phyloP scores from a whole-genome alignment of 768 basidiomycete genomes.

The Podaxis mareebaensis region DNA sequence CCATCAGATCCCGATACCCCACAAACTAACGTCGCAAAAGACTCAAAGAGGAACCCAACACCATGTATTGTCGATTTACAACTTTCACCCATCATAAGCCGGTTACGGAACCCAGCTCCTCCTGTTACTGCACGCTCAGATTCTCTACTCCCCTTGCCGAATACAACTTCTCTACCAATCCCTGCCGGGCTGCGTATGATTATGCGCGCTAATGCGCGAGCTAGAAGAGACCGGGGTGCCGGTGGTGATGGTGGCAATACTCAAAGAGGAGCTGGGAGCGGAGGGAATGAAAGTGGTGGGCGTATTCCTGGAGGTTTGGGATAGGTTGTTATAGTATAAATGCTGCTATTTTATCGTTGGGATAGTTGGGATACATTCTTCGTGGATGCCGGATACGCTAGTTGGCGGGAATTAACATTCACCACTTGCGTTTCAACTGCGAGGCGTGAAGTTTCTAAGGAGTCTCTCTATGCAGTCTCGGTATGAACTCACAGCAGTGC shows the following conservation, averaged over 20 bases:
- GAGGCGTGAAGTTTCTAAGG: not conserved
- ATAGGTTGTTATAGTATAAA: slow-evolving; percentile 12
- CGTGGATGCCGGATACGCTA: too few relatives aligned
- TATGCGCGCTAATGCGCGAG: slow-evolving; percentile 39
- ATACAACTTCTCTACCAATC: slow-evolving; percentile 56
- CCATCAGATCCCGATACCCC: slow-evolving; percentile 16
- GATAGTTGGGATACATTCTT: too few relatives aligned
- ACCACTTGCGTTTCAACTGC: slow-evolving; percentile 37
- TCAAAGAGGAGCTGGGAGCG: slow-evolving; percentile 16
- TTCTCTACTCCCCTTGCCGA: slow-evolving; percentile 55
- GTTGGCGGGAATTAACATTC: slow-evolving; percentile 11
- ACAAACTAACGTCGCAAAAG: slow-evolving; percentile 20
- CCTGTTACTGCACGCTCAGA: slow-evolving; percentile 28
- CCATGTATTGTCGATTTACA: slow-evolving; percentile 60
- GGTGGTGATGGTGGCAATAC: slow-evolving; percentile 3
- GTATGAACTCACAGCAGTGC: slow-evolving; percentile 61
- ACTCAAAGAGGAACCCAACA: slow-evolving; percentile 23
- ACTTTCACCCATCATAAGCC: slow-evolving; percentile 51
- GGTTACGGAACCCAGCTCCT: slow-evolving; percentile 56
- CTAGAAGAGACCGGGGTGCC: slow-evolving; percentile 18
- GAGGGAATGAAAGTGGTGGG: slow-evolving; percentile 15
- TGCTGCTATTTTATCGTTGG: slow-evolving; percentile 11
- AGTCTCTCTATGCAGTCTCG: not conserved
- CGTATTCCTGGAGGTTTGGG: slow-evolving; percentile 35
- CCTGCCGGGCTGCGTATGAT: slow-evolving; percentile 52